Evolutionary conservation across 1,284 basidiomycete genomes (phyloP).

Genomic region (Moesziomyces sp.): DNA sequence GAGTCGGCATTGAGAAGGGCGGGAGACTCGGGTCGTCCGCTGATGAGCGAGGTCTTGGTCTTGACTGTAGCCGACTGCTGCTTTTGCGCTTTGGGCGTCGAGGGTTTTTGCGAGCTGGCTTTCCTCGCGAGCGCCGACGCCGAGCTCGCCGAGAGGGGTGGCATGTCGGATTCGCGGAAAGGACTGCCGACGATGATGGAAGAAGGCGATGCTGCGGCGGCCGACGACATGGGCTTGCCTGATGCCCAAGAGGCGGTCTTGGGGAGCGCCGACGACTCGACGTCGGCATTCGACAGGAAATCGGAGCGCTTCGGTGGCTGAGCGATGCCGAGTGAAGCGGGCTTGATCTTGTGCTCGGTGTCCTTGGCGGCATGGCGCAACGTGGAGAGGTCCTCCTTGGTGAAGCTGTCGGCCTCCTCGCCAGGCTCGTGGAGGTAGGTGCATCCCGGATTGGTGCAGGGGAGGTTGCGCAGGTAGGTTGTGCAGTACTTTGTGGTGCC

Average conservation of each 20-base stretch:
- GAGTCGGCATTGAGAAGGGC: constrained; percentile 37
- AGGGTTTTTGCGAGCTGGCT: constrained; percentile 45
- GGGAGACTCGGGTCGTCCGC: constrained; percentile 41
- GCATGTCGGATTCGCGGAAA: constrained; percentile 60
- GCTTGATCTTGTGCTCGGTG: constrained; percentile 64
- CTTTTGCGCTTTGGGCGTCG: constrained; percentile 41
- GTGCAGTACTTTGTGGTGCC: constrained; percentile 99
- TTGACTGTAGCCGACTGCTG: constrained; percentile 26
- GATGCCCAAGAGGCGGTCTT: constrained; percentile 67
- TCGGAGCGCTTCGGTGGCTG: constrained; percentile 46
- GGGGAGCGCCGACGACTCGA: constrained; percentile 60
- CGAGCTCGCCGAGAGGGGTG: constrained; percentile 51
- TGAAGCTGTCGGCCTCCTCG: constrained; percentile 91
- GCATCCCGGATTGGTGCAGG: constrained; percentile 88
- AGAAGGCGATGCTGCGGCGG: constrained; percentile 23
- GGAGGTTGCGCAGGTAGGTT: constrained; percentile 86
- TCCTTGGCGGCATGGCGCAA: constrained; percentile 66
- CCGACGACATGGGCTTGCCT: constrained; percentile 49
- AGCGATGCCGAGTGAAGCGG: constrained; percentile 50
- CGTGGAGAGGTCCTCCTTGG: constrained; percentile 66
- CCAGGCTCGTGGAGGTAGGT: constrained; percentile 98
- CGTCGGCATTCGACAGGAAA: constrained; percentile 25
- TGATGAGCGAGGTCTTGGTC: constrained; percentile 25
- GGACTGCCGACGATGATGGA: constrained; percentile 39
- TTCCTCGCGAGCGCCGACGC: constrained; percentile 45